Evolutionary conservation across 2,329 filamentous ascomycete genomes (phyloP), one percentile per base, ranked within the genome.

Genomic region (Claviceps maximensis): DNA sequence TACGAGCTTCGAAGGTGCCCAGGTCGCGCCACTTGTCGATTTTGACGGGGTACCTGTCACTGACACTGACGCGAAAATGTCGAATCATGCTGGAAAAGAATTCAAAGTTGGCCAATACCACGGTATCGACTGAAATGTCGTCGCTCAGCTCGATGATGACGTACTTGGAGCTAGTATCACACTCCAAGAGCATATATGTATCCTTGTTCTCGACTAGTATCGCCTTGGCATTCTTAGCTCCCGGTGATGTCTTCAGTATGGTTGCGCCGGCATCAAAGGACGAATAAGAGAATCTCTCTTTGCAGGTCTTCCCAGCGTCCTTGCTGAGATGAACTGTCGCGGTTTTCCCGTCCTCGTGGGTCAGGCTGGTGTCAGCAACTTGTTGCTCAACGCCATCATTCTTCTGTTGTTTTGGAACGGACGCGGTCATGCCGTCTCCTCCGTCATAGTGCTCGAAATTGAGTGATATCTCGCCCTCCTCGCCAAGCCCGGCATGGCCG

Each of bases 11-110:
- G 59, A 93, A 97, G 0, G 83, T 85, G 7, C 89, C 93, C 47
- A 97, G 67, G 45, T 89, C 83, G 59, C 85, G 89, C 93, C 93
- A 98, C 60, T 93, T 88, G 49, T 95, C 90, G 53, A 80, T 69
- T 68, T 96, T 97, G 52, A 93, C 87, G 0, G 93, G 93, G 67
- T 96, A 97, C 53, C 89, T 83, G 70, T 97, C 93, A 54, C 90
- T 94, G 48, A 96, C 91, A 65, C 88, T 94, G 59, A 97, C 82
- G 50, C 87, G 80, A 67, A 98, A 96, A 48, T 84, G 86, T 51
- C 89, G 85, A 61, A 97, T 87, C 78, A 95, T 96, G 65, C 89
- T 96, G 53, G 89, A 95, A 74, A 98, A 98, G 73, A 98, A 98
- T 67, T 98, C 93, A 62, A 94, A 98, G 66, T 98, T 98, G 56